Conservation (phyloP, 2,329 filamentous ascomycete genomes). For the Cadophora sp. region DNA sequence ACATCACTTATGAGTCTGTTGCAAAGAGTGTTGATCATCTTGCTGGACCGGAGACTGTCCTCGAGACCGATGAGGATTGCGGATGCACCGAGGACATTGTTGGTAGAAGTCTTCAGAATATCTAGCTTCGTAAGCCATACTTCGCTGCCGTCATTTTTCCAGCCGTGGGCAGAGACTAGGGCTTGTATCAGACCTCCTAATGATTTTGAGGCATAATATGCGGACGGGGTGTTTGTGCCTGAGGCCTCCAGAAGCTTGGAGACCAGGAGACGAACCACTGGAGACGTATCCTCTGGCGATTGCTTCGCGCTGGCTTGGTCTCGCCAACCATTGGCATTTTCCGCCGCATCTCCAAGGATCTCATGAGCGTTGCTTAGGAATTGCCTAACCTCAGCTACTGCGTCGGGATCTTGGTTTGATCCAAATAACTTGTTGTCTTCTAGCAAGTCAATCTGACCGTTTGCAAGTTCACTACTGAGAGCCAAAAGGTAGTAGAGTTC, state of each 20-base stretch:
- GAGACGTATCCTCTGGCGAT: slow-evolving; percentile 45
- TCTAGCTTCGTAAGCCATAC: slow-evolving; percentile 54
- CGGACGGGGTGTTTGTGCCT: slow-evolving; percentile 50
- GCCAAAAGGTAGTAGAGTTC: slow-evolving; percentile 60
- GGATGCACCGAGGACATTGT: slow-evolving; percentile 56
- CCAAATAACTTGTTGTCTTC: slow-evolving; percentile 56
- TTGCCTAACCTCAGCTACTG: slow-evolving; percentile 34
- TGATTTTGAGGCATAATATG: slow-evolving; percentile 60
- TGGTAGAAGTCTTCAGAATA: slow-evolving; percentile 54
- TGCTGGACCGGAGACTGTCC: slow-evolving; percentile 54
- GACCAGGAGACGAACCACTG: slow-evolving; percentile 52
- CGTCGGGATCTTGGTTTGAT: slow-evolving; percentile 48
- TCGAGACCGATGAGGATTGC: slow-evolving; percentile 61
- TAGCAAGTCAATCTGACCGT: slow-evolving; percentile 57
- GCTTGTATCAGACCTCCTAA: slow-evolving; percentile 58
- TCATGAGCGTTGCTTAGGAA: slow-evolving; percentile 29
- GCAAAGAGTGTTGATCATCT: slow-evolving; percentile 58
- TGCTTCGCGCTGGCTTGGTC: slow-evolving; percentile 12
- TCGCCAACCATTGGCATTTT: slow-evolving; percentile 55
- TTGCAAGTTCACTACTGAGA: slow-evolving; percentile 58
- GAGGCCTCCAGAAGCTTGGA: slow-evolving; percentile 54
- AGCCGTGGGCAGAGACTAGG: slow-evolving; percentile 55
- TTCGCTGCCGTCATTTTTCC: slow-evolving; percentile 52
- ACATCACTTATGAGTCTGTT: slow-evolving; percentile 67
- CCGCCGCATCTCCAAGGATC: slow-evolving; percentile 32